Conservation (phyloP, 148 eudicot species). For the Rhododendron ferrugineum region DNA sequence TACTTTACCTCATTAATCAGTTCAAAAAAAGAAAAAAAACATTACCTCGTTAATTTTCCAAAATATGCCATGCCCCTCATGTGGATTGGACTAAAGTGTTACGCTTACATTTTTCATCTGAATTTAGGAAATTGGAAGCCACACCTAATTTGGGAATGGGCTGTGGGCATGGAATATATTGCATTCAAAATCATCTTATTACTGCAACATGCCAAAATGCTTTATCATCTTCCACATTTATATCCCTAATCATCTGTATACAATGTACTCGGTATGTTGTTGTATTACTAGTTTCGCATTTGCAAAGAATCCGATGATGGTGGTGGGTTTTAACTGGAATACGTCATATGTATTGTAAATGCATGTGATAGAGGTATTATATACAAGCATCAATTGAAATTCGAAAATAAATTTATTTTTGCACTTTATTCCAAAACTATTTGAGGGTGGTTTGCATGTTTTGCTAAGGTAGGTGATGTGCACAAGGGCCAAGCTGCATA, state of each 20-base stretch:
- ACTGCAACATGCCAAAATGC: not conserved
- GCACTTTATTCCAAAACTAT: not conserved
- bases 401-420: not conserved
- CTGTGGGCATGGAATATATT: not conserved
- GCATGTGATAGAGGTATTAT: not conserved
- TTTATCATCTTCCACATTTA: not conserved
- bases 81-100: not conserved
- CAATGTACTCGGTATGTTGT: not conserved
- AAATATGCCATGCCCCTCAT: not conserved
- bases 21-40: too few relatives aligned
- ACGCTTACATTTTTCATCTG: not conserved
- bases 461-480: not conserved
- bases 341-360: not conserved
- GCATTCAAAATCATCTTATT: not conserved
- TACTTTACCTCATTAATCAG: not conserved
- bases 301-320: not conserved
- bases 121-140: not conserved
- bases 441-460: not conserved
- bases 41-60: not conserved
- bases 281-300: not conserved
- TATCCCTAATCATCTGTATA: not conserved
- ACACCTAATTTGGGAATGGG: not conserved
- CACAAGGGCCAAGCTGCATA: not conserved
- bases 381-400: not conserved
- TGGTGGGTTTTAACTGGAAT: not conserved